Base-by-base conservation (phyloP, 345 rosid species). In the Euphorbia pulcherrima region DNA sequence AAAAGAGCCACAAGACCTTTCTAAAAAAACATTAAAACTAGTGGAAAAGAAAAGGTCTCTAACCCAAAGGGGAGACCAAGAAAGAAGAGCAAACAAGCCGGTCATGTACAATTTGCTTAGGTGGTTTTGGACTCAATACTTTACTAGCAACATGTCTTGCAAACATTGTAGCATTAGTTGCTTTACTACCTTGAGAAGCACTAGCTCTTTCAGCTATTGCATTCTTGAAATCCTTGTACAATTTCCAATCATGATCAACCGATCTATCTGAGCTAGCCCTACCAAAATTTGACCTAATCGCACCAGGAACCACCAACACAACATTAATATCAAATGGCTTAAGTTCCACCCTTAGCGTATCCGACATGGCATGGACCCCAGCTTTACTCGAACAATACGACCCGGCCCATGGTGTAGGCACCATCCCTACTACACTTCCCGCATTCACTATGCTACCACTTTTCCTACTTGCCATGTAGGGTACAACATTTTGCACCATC, bases 321-420 rank as follows among this genome's bases (percentile, higher is more conserved):
- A 81, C 84, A 35, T 82, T 69, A 39, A 85, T 78, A 2, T 87
- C 89, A 23, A 85, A 85, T 0, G 90, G 88, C 51, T 53, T 79
- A 68, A 87, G 58, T 56, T 87, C 92, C 13, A 88, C 75, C 1
- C 90, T 76, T 40, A 88, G 62, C 0, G 81, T 50, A 28, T 83
- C 23, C 2, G 93, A 78, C 70, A 85, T 73, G 59, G 88, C 86
- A 44, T 83, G 88, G n/a, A 78, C 84, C 0, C 84, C 81, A 2
- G 93, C 90, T 71, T 88, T 82, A 75, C 86, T 84, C 23, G 86
- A 76, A 41, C 90, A 83, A 52, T 88, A 85, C 0, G 93, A 84
- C 41, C 93, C 90, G 14, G 83, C 86, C 87, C 88, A 84, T 37
- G 92, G 92, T 1, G 87, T 83, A 13, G 90, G 77, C 4, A 75